Base-by-base conservation (phyloP, 345 rosid species). In the Kernera saxatilis region DNA sequence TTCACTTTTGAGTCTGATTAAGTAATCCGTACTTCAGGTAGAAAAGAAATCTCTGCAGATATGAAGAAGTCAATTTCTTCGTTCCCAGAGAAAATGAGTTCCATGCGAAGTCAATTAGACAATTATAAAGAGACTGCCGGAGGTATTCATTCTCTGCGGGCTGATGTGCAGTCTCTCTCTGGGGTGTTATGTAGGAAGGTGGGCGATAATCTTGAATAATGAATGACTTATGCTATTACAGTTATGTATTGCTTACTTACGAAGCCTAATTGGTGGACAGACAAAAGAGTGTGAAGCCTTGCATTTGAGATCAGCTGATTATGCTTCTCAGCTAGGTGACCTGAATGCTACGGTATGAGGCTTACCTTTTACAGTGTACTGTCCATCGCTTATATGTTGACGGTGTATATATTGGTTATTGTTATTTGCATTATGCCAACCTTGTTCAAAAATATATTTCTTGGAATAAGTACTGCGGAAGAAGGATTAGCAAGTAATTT, bases 61-160 rank as follows among this genome's bases (percentile, higher is more conserved):
- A 92, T 95, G 79, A 95, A 87, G 80, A 88, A 85, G 25, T 77
- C 92, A 82, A 82, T 88, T 71, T 84, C 97, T 15, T 86, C 96
- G 22, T 95, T 90, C 83, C 98, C 99, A 1, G 90, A 86, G 78
- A 92, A 95, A 69, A 88, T 92, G 99, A 78, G 80, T 77, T 55
- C 78, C 26, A 88, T 90, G 99, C 92, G 88, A 81, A 81, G 83
- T 72, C 93, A 88, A 58, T 72, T 95, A 73, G 84, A 87, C 68
- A 83, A 66, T 27, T 90, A 46, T 79, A 95, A 90, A 79, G 92
- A 87, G 67, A 84, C 84, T 80, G 88, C 94, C 67, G 73, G 83
- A 69, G 87, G 87, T 74, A 84, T 92, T 77, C 93, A 88, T 80
- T 80, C 89, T 57, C 78, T 92, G 72, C 88, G 86, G 26, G 94